Conservation (phyloP, 371 early-diverging fungal genomes). For the Mucor mucedo region DNA sequence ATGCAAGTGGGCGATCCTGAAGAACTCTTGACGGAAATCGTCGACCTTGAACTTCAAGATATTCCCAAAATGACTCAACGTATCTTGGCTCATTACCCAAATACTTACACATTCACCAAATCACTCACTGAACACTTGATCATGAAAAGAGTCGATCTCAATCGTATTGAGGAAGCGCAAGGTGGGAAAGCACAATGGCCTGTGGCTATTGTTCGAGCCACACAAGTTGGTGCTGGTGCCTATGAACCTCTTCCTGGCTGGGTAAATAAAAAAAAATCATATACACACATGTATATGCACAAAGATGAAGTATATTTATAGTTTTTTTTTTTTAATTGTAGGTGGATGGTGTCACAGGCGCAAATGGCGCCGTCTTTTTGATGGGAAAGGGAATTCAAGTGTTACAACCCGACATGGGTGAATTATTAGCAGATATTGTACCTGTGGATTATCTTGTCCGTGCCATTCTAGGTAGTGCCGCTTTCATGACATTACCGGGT, state of each 20-base stretch:
- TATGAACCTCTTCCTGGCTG: slow-evolving; percentile 67
- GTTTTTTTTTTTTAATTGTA: slow-evolving; percentile 4
- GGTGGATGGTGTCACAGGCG: slow-evolving; percentile 65
- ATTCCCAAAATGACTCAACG: slow-evolving; percentile 59
- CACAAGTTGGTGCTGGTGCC: slow-evolving; percentile 60
- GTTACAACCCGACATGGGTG: slow-evolving; percentile 44
- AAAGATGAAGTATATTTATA: background rate
- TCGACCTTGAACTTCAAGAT: slow-evolving; percentile 55
- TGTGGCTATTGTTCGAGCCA: slow-evolving; percentile 64
- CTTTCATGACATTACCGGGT: slow-evolving; percentile 39
- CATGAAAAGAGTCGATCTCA: slow-evolving; percentile 57
- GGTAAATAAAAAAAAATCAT: slow-evolving; percentile 39
- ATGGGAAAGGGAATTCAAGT: slow-evolving; percentile 47
- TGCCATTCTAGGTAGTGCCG: slow-evolving; percentile 39
- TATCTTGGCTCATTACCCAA: slow-evolving; percentile 54
- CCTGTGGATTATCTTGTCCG: slow-evolving; percentile 59
- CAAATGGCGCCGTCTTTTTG: slow-evolving; percentile 47
- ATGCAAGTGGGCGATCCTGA: slow-evolving; percentile 64
- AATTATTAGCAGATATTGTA: slow-evolving; percentile 54
- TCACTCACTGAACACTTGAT: slow-evolving; percentile 65
- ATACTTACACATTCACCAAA: slow-evolving; percentile 69
- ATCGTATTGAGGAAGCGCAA: slow-evolving; percentile 54
- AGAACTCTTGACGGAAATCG: slow-evolving; percentile 55
- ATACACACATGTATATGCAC: background rate
- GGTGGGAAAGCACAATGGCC: slow-evolving; percentile 58